Base-by-base conservation (phyloP, 2,329 filamentous ascomycete species). In the Fusarium verticillioides region DNA sequence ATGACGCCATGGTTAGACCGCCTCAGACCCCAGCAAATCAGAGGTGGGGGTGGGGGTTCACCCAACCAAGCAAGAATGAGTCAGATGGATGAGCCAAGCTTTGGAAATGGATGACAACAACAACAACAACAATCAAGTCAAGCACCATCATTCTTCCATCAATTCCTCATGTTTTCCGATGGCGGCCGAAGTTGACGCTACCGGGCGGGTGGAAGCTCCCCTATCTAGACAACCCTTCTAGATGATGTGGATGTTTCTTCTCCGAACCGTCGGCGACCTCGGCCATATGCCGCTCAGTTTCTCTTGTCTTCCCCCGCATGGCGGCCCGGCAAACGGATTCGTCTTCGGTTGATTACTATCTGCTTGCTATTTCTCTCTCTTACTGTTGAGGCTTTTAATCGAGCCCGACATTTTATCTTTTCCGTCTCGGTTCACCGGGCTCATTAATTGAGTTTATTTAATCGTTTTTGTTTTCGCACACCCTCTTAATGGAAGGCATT, bases 1-100 rank as follows among this genome's bases (percentile, higher is more conserved):
- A 74, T 74, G 72, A 74, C 72, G 72, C 69, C 72, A 74, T 75
- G 60, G 44, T 39, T 53, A 60, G 61, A 54, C 61, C 54, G 69
- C 70, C 62, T 53, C 21, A 40, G 39, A 40, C 37, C 66, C 70
- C 39, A 63, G 57, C 70, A 69, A 66, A 60, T 66, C 40, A 60
- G 21, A 66, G 60, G 65, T 73, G 71, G 66, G 67, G 69, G 56
- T 67, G 52, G 63, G 66, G 63, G 57, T 52, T 66, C 23, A 63
- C 34, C 50, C 68, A 36, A 36, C 34, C 34, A 62, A 72, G 52
- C 63, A 62, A 72, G 56, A 72, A 69, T 74, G 71, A 74, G 67
- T 74, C 67, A 74, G 57, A 69, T 49, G 37, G 34, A 40, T 54
- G 50, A 46, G 52, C 44, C 70, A 66, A 63, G 47, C 39, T 59